phyloP scores from a whole-genome alignment of 1,139 yeast species.

The Saccharomyces uvarum region DNA sequence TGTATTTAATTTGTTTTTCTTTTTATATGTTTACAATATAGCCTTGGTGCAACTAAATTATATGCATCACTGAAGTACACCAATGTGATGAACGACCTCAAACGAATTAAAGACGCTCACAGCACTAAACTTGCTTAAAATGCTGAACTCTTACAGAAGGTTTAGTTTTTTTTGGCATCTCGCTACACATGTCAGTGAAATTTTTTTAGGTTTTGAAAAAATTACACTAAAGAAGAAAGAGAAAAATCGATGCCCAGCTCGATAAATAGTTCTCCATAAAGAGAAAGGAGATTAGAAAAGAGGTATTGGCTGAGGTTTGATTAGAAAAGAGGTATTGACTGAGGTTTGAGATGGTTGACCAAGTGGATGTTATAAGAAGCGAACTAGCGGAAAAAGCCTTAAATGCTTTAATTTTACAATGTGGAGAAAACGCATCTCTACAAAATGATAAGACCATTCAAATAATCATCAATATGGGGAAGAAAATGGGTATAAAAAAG shows the following conservation, averaged over 20 bases:
- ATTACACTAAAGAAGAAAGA: neutral
- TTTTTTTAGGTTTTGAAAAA: neutral
- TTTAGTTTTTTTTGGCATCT: neutral
- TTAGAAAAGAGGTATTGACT: neutral
- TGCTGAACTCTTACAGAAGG: neutral
- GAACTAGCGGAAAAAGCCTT: conserved; percentile 17
- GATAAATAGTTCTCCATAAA: neutral
- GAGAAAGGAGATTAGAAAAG: neutral
- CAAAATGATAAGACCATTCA: conserved; percentile 34
- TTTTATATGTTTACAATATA: neutral
- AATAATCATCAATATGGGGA: conserved; percentile 47
- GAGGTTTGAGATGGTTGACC: neutral
- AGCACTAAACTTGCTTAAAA: neutral
- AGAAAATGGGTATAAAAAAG: conserved; percentile 41
- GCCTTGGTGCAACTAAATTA: too few relatives aligned
- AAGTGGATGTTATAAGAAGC: neutral
- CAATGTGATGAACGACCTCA: neutral
- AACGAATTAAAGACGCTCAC: neutral
- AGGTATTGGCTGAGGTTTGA: neutral
- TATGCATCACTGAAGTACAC: too few relatives aligned
- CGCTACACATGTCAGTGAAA: neutral
- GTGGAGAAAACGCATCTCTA: conserved; percentile 19
- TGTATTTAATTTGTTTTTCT: neutral
- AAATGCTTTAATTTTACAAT: conserved; percentile 20
- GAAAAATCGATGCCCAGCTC: neutral